These are phyloP conservation scores for Xylariomycetidae sp. DNA, from an alignment of 2,329 filamentous ascomycete genomes.

Conservation along the genomic window DNA sequence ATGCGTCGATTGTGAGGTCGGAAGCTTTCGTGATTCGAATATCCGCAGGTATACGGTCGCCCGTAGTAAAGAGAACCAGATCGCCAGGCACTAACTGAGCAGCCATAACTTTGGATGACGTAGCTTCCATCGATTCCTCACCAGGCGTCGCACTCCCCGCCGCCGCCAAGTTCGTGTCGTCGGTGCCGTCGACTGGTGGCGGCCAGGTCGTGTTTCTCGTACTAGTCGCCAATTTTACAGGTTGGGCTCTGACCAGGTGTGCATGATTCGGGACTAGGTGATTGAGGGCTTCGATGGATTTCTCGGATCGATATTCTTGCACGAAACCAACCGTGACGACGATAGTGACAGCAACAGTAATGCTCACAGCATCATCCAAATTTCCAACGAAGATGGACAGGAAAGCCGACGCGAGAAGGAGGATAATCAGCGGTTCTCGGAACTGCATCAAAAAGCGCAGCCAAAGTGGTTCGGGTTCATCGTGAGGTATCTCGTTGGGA, in stretches of 20 bases:
- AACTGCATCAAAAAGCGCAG: constrained; percentile 94
- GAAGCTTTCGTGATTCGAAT: constrained; percentile 87
- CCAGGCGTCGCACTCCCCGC: constrained; percentile 54
- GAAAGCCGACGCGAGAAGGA: constrained; percentile 83
- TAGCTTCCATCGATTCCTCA: constrained; percentile 61
- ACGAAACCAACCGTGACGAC: constrained; percentile 95
- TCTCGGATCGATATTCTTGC: constrained; percentile 95
- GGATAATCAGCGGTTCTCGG: constrained; percentile 87
- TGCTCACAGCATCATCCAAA: constrained; percentile 90
- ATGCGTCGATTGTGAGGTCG: constrained; percentile 91
- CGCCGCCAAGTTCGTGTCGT: constrained; percentile 43
- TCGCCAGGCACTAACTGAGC: constrained; percentile 86
- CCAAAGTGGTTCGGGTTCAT: constrained; percentile 91
- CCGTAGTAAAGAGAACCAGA: constrained; percentile 88
- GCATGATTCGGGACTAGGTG: constrained; percentile 93
- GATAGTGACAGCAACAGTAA: constrained; percentile 92
- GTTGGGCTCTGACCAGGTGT: constrained; percentile 72
- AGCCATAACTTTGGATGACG: constrained; percentile 82
- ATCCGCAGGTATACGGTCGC: constrained; percentile 93
- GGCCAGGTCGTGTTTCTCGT: constrained; percentile 45
- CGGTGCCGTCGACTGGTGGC: constrained; percentile 34
- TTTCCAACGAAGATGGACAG: constrained; percentile 91
- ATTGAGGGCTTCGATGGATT: constrained; percentile 91
- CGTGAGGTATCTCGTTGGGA: constrained; percentile 90
- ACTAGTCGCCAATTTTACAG: constrained; percentile 29